Evolutionary conservation across 805 yeast species (phyloP).

Genomic region (Saturnispora mendoncae): DNA sequence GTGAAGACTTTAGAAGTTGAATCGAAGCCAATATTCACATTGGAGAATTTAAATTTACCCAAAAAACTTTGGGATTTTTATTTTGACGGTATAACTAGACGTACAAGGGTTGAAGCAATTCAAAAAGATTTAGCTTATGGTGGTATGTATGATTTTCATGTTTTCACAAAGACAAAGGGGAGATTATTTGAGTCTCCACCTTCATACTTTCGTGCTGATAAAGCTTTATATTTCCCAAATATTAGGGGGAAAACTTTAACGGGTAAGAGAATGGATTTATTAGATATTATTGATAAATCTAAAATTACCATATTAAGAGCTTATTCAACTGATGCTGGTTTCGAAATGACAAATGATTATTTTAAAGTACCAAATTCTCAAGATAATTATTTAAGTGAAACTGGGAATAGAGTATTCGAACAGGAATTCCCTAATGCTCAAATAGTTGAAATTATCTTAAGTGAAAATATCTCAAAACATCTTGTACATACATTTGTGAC

Average conservation of each 20-base stretch:
- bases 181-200: conserved; percentile 77
- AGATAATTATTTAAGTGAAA: conserved; percentile 31
- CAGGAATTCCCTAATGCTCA: conserved; percentile 47
- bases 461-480: conserved; percentile 66
- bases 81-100: conserved; percentile 30
- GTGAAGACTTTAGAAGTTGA: conserved; percentile 17
- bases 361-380: conserved; percentile 39
- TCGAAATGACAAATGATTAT: conserved; percentile 52
- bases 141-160: conserved; percentile 57
- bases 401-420: conserved; percentile 34
- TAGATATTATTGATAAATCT: conserved; percentile 33
- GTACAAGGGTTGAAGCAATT: conserved; percentile 29
- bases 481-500: conserved; percentile 47
- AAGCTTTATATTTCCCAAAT: conserved; percentile 77
- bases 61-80: conserved; percentile 28
- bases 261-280: conserved; percentile 28
- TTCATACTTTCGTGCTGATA: conserved; percentile 66
- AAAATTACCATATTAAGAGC: conserved; percentile 58
- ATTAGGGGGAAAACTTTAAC: conserved; percentile 47
- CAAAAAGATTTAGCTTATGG: conserved; percentile 59
- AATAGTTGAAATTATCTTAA: conserved; percentile 66
- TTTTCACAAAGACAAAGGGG: conserved; percentile 68
- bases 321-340: conserved; percentile 63
- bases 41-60: conserved; percentile 24
- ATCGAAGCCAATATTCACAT: conserved; percentile 19